These are phyloP conservation scores for Xylariaceae sp. DNA, from an alignment of 2,329 filamentous ascomycete species.

Conservation along the genomic window DNA sequence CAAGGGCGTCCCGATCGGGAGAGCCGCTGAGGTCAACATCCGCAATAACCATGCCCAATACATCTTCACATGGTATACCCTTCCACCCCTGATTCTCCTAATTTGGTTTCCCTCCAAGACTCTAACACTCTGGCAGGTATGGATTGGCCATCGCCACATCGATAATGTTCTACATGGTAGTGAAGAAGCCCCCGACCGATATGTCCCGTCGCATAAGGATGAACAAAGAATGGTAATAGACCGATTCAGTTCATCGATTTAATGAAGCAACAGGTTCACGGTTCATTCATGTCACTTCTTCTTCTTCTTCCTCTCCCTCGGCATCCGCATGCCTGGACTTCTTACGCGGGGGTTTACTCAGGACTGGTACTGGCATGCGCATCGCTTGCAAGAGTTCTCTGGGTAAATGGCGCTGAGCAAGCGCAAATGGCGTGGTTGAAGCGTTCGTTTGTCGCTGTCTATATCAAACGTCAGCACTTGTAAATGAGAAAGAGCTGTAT, in stretches of 20 bases:
- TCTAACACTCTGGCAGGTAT: constrained; percentile 57
- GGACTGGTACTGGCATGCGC: constrained; percentile 59
- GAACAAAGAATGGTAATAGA: constrained; percentile 65
- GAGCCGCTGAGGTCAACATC: constrained; percentile 83
- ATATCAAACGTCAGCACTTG: constrained; percentile 29
- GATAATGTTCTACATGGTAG: constrained; percentile 94
- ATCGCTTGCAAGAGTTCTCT: constrained; percentile 78
- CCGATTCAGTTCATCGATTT: constrained; percentile 3
- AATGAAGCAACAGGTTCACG: neutral
- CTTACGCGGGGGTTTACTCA: constrained; percentile 43
- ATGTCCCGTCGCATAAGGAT: constrained; percentile 68
- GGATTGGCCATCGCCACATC: constrained; percentile 77
- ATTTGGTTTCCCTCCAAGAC: neutral
- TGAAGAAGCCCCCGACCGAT: constrained; percentile 77
- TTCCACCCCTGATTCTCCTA: neutral
- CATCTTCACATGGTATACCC: constrained; percentile 90
- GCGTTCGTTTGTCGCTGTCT: constrained; percentile 73
- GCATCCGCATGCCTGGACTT: constrained; percentile 36
- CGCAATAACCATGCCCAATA: constrained; percentile 97
- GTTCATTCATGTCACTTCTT: constrained; percentile 31
- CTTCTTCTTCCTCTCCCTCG: constrained; percentile 41
- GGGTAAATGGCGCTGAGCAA: constrained; percentile 78
- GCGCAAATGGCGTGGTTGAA: constrained; percentile 70
- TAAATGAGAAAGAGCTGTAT: constrained; percentile 15
- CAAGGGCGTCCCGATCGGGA: constrained; percentile 83